Conservation (phyloP, 2,329 filamentous ascomycete genomes). For the Rachicladosporium sp. region DNA sequence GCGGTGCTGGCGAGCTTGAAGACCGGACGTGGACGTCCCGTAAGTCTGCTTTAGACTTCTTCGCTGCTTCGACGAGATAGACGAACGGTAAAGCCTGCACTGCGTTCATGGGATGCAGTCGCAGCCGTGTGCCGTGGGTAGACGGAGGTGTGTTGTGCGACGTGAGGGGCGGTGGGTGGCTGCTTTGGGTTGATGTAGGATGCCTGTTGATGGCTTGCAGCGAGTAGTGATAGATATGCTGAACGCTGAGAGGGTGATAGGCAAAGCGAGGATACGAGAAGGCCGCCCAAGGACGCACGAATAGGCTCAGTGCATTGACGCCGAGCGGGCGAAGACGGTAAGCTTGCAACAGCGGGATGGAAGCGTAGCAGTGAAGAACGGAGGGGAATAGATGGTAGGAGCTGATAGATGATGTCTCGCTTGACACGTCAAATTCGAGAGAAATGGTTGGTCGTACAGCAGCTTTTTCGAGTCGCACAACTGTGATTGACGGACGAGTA, state of each 20-base stretch:
- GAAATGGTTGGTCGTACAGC: conserved; percentile 20
- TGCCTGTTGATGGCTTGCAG: too few species aligned
- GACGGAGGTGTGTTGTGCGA: conserved; percentile 4
- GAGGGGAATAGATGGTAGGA: conserved; percentile 6
- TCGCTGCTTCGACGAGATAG: too few species aligned
- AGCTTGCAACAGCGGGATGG: background rate
- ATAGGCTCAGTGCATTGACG: background rate
- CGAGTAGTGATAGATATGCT: too few species aligned
- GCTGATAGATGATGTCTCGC: conserved; percentile 10
- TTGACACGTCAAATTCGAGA: conserved; percentile 4
- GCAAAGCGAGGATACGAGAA: conserved; percentile 1
- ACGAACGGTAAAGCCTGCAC: too few species aligned
- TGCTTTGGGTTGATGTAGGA: conserved; percentile 1
- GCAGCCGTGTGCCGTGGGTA: conserved; percentile 8
- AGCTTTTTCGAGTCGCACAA: conserved; percentile 16
- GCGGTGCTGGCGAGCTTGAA: conserved; percentile 10
- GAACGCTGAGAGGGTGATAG: too few species aligned
- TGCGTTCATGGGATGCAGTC: conserved; percentile 9
- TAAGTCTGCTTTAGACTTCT: conserved; percentile 8
- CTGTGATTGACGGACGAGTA: conserved; percentile 14
- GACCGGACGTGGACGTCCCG: conserved; percentile 11
- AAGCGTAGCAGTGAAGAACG: conserved; percentile 1
- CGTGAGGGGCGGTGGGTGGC: conserved; percentile 2
- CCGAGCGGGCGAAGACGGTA: conserved; percentile 1
- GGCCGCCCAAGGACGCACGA: conserved; percentile 1